Evolutionary conservation across 176 grass and related monocot genomes (phyloP).

Genomic region (Aegilops longissima): DNA sequence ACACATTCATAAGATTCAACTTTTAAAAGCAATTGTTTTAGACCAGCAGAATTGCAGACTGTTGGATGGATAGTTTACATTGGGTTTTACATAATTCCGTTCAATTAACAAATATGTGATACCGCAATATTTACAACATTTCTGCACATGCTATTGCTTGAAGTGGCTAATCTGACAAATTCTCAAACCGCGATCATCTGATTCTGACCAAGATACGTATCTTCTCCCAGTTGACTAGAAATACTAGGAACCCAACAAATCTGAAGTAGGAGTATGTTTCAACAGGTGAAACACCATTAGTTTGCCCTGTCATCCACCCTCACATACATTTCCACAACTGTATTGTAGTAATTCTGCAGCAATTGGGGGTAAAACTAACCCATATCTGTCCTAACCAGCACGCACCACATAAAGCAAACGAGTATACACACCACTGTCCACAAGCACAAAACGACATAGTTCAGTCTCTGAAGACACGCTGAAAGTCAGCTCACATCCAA

Average conservation of each 20-base stretch:
- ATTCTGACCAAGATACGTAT: constrained; percentile 20
- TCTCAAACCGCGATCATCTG: background rate
- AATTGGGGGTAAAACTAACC: constrained; percentile 16
- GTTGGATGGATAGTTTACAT: background rate
- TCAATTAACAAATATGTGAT: background rate
- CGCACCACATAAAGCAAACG: constrained; percentile 32
- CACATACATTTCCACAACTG: too few species aligned
- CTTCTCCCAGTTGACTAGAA: background rate
- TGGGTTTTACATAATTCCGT: background rate
- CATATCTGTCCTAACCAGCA: constrained; percentile 35
- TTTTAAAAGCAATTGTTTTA: background rate
- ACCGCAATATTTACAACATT: background rate
- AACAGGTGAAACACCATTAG: constrained; percentile 32
- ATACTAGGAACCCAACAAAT: background rate
- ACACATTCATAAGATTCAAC: background rate
- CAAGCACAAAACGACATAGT: background rate
- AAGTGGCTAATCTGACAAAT: constrained; percentile 6
- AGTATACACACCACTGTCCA: background rate
- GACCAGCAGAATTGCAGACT: background rate
- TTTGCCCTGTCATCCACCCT: constrained; percentile 12
- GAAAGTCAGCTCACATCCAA: background rate
- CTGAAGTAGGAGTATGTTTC: constrained; percentile 24
- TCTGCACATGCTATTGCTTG: background rate
- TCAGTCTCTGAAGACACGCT: background rate
- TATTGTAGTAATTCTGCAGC: constrained; percentile 23